Percentiles rank a stretch among this genome's conserved stretches.
phyloP scores from a whole-genome alignment of 805 yeast genomes.

The Candida stauntonica region DNA sequence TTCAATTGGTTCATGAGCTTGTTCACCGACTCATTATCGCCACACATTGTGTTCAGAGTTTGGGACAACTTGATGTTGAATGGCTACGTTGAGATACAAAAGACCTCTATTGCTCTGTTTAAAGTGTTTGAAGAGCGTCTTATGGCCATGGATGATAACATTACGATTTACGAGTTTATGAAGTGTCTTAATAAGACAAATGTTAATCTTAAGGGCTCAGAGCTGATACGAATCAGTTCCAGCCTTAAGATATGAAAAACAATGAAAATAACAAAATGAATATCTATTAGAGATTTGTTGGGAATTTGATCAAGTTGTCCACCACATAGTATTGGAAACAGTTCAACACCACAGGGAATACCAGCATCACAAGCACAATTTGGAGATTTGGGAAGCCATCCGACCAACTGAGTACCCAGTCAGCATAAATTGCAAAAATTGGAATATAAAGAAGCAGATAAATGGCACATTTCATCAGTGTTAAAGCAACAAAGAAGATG shows the following conservation, averaged over 20 bases:
- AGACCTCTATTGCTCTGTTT: slow-evolving; percentile 34
- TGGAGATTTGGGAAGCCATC: slow-evolving; percentile 77
- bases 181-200: slow-evolving; percentile 28
- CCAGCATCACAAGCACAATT: slow-evolving; percentile 80
- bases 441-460: slow-evolving; percentile 60
- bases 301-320: slow-evolving; percentile 69
- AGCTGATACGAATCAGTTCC: slow-evolving; percentile 19
- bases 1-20: slow-evolving; percentile 55
- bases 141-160: slow-evolving; percentile 24
- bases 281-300: slow-evolving; percentile 15
- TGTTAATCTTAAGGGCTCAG: slow-evolving; percentile 25
- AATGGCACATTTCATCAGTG: slow-evolving; percentile 57
- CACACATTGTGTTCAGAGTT: slow-evolving; percentile 46
- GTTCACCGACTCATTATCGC: slow-evolving; percentile 47
- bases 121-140: slow-evolving; percentile 33
- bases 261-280: neutral
- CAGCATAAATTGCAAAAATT: slow-evolving; percentile 64
- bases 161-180: slow-evolving; percentile 34
- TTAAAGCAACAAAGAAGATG: slow-evolving; percentile 61
- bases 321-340: slow-evolving; percentile 68
- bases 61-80: slow-evolving; percentile 45
- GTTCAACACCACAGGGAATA: slow-evolving; percentile 71
- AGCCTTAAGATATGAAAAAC: slow-evolving; percentile 1
- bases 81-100: slow-evolving; percentile 35
- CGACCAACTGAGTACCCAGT: slow-evolving; percentile 78